These are phyloP conservation scores for Penicillium corylophilum DNA, from an alignment of 2,329 filamentous ascomycete genomes.

Conservation along the genomic window DNA sequence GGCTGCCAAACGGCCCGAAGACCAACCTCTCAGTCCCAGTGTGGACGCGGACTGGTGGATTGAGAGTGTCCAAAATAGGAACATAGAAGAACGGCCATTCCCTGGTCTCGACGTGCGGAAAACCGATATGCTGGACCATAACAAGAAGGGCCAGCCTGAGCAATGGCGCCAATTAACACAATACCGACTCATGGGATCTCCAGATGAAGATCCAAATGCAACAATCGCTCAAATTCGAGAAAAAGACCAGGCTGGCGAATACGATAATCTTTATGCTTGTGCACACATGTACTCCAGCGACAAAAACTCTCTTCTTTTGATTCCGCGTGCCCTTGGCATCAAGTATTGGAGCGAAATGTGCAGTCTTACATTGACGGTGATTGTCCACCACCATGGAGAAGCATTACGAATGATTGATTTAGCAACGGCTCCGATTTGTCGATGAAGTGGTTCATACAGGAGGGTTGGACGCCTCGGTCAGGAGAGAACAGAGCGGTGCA, in stretches of 20 bases:
- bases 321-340: conserved; percentile 51
- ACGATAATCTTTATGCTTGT: conserved; percentile 56
- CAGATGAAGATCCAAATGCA: conserved; percentile 27
- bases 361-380: conserved; percentile 50
- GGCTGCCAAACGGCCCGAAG: conserved; percentile 30
- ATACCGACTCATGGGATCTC: conserved; percentile 48
- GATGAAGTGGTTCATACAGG: conserved; percentile 51
- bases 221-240: conserved; percentile 17
- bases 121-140: conserved; percentile 54
- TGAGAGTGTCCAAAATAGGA: conserved; percentile 25
- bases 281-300: conserved; percentile 60
- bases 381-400: conserved; percentile 46
- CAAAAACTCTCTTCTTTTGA: conserved; percentile 54
- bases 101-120: conserved; percentile 51
- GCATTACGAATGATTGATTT: conserved; percentile 44
- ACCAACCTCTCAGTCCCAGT: conserved; percentile 34
- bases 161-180: conserved; percentile 46
- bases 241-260: conserved; percentile 33
- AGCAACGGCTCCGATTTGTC: conserved; percentile 21
- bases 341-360: conserved; percentile 45
- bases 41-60: conserved; percentile 41
- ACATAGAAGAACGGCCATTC: conserved; percentile 31
- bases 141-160: conserved; percentile 33
- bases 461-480: conserved; percentile 47
- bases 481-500: conserved; percentile 48